Evolutionary conservation across 192 early-diverging fungal genomes (phyloP).

Genomic region (Gamsiella multidivaricata): DNA sequence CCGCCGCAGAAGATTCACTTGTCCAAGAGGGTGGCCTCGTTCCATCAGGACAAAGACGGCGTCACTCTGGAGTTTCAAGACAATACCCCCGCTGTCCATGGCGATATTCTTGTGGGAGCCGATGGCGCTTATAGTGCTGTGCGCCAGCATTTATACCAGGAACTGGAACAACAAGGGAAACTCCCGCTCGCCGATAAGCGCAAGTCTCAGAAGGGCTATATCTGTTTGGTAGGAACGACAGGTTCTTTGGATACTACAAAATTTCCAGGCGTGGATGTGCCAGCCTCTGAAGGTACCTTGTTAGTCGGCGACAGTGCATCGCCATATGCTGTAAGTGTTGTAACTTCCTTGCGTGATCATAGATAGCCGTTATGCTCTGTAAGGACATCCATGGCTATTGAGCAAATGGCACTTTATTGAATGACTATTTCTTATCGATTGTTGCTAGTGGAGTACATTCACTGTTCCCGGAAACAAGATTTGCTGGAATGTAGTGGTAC

Average conservation of each 20-base stretch:
- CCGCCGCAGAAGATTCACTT: constrained; percentile 12
- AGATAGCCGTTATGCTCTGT: background rate
- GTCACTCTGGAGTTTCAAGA: constrained; percentile 5
- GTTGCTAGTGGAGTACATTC: constrained; percentile 5
- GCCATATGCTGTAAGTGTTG: constrained; percentile 1
- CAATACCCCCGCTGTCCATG: constrained; percentile 1
- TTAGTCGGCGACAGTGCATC: background rate
- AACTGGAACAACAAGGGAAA: background rate
- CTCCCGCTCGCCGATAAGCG: background rate
- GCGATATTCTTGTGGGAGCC: constrained; percentile 33
- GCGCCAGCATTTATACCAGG: constrained; percentile 9
- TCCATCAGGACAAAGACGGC: constrained; percentile 11
- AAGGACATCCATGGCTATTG: background rate
- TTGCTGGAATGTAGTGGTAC: background rate
- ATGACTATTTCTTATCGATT: too few relatives aligned
- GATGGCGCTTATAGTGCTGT: constrained; percentile 22
- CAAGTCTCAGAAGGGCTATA: background rate
- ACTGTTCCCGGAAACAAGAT: constrained; percentile 1
- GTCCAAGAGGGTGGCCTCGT: constrained; percentile 7
- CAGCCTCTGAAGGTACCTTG: background rate
- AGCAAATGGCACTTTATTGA: too few relatives aligned
- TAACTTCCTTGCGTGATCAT: background rate
- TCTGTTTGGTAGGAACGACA: constrained; percentile 15
- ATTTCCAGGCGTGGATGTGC: background rate
- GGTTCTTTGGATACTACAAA: constrained; percentile 1